Percentiles rank a stretch among this genome's conserved stretches.
Evolutionary conservation across 2,329 filamentous ascomycete genomes (phyloP).

Genomic region (Leptosphaerulina australis): DNA sequence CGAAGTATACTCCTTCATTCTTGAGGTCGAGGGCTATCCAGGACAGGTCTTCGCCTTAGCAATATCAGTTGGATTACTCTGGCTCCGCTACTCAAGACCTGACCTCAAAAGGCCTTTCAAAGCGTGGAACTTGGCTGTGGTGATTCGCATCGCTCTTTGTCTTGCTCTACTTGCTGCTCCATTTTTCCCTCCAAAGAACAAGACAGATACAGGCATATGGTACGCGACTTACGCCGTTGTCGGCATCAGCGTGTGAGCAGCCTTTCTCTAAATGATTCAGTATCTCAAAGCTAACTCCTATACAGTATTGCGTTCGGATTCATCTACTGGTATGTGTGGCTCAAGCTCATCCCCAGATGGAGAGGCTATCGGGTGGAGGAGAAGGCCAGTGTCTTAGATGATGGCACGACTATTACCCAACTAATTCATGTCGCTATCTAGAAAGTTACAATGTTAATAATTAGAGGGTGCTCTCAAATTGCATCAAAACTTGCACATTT

Average conservation of each 20-base stretch:
- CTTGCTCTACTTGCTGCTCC: conserved; percentile 64
- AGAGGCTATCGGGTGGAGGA: conserved; percentile 68
- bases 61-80: conserved; percentile 63
- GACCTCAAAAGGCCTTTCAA: conserved; percentile 68
- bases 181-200: conserved; percentile 62
- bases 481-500: conserved; percentile 6
- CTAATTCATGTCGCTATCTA: conserved; percentile 49
- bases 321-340: conserved; percentile 73
- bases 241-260: conserved; percentile 58
- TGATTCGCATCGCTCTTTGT: conserved; percentile 61
- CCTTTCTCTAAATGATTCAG: conserved; percentile 6
- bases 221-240: conserved; percentile 62
- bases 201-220: conserved; percentile 47
- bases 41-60: conserved; percentile 66
- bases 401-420: conserved; percentile 71
- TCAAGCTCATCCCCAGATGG: conserved; percentile 64
- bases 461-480: too few species aligned
- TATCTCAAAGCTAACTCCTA: conserved; percentile 11
- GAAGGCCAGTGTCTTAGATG: conserved; percentile 62
- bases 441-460: not conserved
- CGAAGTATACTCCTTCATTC: conserved; percentile 73
- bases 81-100: conserved; percentile 65
- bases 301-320: conserved; percentile 63
- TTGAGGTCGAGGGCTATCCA: conserved; percentile 73
- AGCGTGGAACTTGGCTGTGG: conserved; percentile 66